Base-by-base conservation (phyloP, 176 grass and related monocot genomes). In the Aegilops bicornis region DNA sequence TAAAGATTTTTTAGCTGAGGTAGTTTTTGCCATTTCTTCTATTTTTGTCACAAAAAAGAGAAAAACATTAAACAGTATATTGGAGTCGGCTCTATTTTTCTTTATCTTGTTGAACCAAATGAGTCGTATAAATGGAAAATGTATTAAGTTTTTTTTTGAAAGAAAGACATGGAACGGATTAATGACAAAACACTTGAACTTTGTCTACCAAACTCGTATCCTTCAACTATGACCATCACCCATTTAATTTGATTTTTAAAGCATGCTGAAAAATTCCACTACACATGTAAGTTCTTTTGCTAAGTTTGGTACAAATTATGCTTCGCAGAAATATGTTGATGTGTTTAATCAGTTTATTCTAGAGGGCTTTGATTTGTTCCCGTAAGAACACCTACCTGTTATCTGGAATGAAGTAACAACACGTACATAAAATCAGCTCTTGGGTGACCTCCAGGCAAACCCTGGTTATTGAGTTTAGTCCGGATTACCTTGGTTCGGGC, bases 171-270 rank as follows among this genome's bases (percentile, higher is more conserved):
- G 54, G 7, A 27, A 33, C 71, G 48, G 22, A 54, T 52, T 58
- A 52, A 15, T 50, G 30, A 9, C 59, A 43, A 39, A 62, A 48
- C 45, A 73, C 8, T 31, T 80, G 5, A 74, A 11, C 31, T 10
- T 72, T 63, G 30, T 79, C 29, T 36, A 47, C 79, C 12, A 36
- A 64, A 78, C 52, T 8, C n/a, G 39, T 72, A 52, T 71, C 15
- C 48, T 65, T 77, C 22, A 74, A 65, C 60, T 87, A 82, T 54
- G 58, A 4, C 27, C 54, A 76, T 76, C 43, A 58, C 52, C 16
- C 50, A n/a, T 50, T 54, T 85, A 58, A 68, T 87, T 77, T 76
- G 17, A 19, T 59, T 23, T 68, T 0, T 69, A 78, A 73, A 64
- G 31, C 6, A 65, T 15, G 32, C 14, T 35, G 63, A 82, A 67